Percentiles rank a stretch among this genome's conserved stretches.
Evolutionary conservation across 208 protist species (phyloP).

Genomic region (Crithidia expoeki): DNA sequence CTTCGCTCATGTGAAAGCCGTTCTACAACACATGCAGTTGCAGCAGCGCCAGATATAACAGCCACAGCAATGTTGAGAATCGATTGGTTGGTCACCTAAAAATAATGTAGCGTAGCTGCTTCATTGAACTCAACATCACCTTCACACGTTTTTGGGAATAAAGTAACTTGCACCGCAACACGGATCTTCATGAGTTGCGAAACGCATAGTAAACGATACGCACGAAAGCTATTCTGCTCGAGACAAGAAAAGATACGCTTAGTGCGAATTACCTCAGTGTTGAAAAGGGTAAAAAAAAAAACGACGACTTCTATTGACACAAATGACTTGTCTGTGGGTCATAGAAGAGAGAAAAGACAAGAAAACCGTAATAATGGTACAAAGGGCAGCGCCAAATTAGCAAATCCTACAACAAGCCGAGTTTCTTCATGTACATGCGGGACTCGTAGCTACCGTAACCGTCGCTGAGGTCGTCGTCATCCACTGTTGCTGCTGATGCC

Average conservation of each 20-base stretch:
- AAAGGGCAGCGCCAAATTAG: neutral
- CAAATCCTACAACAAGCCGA: slow-evolving; percentile 53
- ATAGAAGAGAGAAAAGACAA: neutral
- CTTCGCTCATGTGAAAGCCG: too few relatives aligned
- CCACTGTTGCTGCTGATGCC: neutral
- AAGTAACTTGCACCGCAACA: too few relatives aligned
- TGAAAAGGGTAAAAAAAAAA: slow-evolving; percentile 5
- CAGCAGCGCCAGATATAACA: too few relatives aligned
- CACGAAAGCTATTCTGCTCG: too few relatives aligned
- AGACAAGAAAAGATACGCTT: slow-evolving; percentile 6
- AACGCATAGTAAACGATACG: too few relatives aligned
- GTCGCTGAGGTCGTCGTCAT: slow-evolving; percentile 84
- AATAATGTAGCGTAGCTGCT: too few relatives aligned
- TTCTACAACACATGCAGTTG: too few relatives aligned
- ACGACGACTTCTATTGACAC: neutral
- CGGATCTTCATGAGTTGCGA: too few relatives aligned
- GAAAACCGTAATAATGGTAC: slow-evolving; percentile 19
- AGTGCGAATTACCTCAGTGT: neutral
- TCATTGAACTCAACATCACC: too few relatives aligned
- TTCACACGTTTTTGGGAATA: too few relatives aligned
- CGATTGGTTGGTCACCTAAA: too few relatives aligned
- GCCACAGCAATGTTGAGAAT: too few relatives aligned
- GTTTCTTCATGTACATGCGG: slow-evolving; percentile 77
- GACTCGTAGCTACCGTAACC: slow-evolving; percentile 90
- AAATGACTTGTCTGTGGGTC: neutral